Evolutionary conservation across 768 basidiomycete species (phyloP), one percentile per base, ranked within the genome.

Genomic region (Leucocoprinus sp.): DNA sequence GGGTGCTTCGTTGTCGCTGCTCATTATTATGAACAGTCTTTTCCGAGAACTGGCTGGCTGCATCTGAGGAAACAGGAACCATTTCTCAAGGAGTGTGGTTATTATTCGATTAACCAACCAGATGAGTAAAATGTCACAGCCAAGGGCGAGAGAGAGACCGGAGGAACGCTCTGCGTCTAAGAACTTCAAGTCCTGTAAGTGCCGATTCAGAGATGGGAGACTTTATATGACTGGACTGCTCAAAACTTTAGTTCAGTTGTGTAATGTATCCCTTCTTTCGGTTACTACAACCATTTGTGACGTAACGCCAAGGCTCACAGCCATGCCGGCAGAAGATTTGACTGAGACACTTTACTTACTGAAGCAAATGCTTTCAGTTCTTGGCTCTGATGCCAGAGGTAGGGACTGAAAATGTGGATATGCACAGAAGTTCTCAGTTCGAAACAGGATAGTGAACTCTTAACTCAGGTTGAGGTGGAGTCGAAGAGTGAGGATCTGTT

Each of bases 141-240:
- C 19, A 31, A 29, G 27, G 24, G 36, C 28, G 37, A 22, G 8
- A 27, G 26, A 27, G 26, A 27, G 11, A 27, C 26, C 26, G 11
- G 11, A 18, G 26, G 39, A 47, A 47, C 45, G 38, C 45, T 23
- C 45, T 40, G 45, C 45, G 45, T 40, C 22, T 35, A 17, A 38
- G 45, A 47, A 47, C 45, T 18, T 47, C 45, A 47, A 47, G 45
- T 47, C 35, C 45, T 47, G 28, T 27, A 40, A 15, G 26, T 37
- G 29, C 9, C n/a, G 1, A 31, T 22, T 19, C 8, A 23, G 34
- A 11, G 29, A 22, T 34, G 29, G 14, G 18, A 24, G 31, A 2
- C 15, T 34, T 21, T 40, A 40, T 47, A 33, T 33, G 7, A 35
- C 37, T 21, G 15, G n/a, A n/a, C n/a, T n/a, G n/a, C n/a, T n/a